Conservation (phyloP, 345 rosid species). For the Physaria fendleri region DNA sequence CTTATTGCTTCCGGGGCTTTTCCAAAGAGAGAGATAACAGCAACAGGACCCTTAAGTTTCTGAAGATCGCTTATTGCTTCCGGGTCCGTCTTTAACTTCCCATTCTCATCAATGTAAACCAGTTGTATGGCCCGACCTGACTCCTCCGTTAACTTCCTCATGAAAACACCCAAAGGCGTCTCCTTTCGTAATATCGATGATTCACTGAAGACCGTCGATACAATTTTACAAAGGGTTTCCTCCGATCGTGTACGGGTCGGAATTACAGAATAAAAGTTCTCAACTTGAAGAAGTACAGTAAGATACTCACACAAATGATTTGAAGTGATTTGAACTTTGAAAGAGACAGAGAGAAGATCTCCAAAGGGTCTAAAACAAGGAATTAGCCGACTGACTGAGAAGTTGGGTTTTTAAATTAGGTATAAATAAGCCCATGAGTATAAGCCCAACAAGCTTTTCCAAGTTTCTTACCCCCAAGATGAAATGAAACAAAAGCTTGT, state of each 20-base stretch:
- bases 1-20: no score
- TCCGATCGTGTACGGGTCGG: neutral
- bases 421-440: neutral
- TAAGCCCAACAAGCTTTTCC: conserved; percentile 5
- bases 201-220: neutral
- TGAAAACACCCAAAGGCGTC: neutral
- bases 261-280: neutral
- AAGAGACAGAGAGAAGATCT: neutral
- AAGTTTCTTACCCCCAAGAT: neutral
- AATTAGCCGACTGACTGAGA: neutral
- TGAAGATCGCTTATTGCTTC: conserved; percentile 39
- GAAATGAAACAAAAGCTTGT: no score
- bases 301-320: no score
- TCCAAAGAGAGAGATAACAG: conserved; percentile 38
- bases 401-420: neutral
- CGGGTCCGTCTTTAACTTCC: conserved; percentile 36
- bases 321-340: conserved; percentile 5
- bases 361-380: neutral
- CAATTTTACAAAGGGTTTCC: conserved; percentile 1
- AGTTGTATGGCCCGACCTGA: conserved; percentile 30
- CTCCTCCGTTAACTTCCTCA: conserved; percentile 7
- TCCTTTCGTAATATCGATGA: conserved; percentile 10
- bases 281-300: neutral
- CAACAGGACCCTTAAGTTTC: conserved; percentile 36
- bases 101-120: conserved; percentile 38